phyloP scores from a whole-genome alignment of 768 basidiomycete species.

The Pisolithus marmoratus region DNA sequence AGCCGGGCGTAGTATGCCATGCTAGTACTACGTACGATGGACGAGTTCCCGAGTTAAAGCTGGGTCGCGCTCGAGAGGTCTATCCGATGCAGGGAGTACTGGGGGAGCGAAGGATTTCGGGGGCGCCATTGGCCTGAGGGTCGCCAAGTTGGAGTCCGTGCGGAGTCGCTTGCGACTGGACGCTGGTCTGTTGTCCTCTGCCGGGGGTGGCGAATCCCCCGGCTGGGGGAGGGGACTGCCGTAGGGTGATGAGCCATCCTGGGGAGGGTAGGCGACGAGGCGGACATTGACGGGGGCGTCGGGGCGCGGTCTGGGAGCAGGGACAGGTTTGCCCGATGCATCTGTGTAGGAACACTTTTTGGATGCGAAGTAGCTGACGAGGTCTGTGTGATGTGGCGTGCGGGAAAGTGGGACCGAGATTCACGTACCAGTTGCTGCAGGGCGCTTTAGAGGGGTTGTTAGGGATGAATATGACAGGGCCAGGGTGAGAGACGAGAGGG shows the following conservation, averaged over 20 bases:
- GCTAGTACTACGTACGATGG: slow-evolving; percentile 47
- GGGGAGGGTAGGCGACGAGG: slow-evolving; percentile 11
- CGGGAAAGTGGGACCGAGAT: neutral
- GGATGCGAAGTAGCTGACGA: slow-evolving; percentile 67
- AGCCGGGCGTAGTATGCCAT: neutral
- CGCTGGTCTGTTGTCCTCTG: slow-evolving; percentile 37
- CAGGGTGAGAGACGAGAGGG: neutral
- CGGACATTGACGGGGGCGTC: slow-evolving; percentile 23
- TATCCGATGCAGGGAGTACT: slow-evolving; percentile 32
- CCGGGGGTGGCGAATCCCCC: slow-evolving; percentile 7
- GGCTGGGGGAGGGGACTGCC: slow-evolving; percentile 4
- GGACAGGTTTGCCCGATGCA: slow-evolving; percentile 71
- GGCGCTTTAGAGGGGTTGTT: slow-evolving; percentile 42
- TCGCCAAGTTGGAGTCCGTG: slow-evolving; percentile 36
- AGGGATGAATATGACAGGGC: slow-evolving; percentile 5
- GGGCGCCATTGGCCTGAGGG: slow-evolving; percentile 19
- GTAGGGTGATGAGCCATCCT: slow-evolving; percentile 13
- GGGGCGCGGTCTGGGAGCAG: slow-evolving; percentile 50
- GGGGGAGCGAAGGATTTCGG: slow-evolving; percentile 33
- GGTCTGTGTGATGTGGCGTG: slow-evolving; percentile 3
- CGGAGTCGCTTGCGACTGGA: slow-evolving; percentile 47
- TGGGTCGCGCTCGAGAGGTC: slow-evolving; percentile 49
- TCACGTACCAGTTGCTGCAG: slow-evolving; percentile 70
- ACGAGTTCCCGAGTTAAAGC: slow-evolving; percentile 67
- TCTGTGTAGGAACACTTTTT: slow-evolving; percentile 81